phyloP scores from a whole-genome alignment of 139 green algal species.

The Edaphochlamys debaryana region DNA sequence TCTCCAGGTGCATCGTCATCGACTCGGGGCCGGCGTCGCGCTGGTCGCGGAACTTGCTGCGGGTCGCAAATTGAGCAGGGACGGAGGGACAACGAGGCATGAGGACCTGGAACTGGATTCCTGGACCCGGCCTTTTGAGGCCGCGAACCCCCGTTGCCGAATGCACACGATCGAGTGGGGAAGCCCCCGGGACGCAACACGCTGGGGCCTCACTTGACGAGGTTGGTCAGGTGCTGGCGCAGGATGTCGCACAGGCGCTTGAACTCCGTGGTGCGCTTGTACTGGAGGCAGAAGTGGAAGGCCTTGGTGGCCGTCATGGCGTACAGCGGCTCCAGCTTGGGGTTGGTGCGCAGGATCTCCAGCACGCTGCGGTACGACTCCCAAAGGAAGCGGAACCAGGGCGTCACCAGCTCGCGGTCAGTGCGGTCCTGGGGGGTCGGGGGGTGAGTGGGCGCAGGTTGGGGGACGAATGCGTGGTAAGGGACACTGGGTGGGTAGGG shows the following conservation, averaged over 20 bases:
- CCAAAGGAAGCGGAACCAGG: constrained; percentile 99
- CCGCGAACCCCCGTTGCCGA: too few relatives aligned
- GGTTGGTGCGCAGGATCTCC: constrained; percentile 98
- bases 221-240: constrained; percentile 95
- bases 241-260: constrained; percentile 98
- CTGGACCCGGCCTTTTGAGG: too few relatives aligned
- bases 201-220: constrained; percentile 82
- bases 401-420: constrained; percentile 96
- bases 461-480: background rate
- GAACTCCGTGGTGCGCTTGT: constrained; percentile 98
- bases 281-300: constrained; percentile 94
- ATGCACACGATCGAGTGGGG: too few relatives aligned
- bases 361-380: constrained; percentile 96
- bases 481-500: too few relatives aligned
- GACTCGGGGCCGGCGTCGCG: constrained; percentile 93
- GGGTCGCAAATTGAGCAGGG: too few relatives aligned
- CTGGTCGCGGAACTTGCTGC: constrained; percentile 79
- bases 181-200: too few relatives aligned
- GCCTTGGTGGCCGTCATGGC: constrained; percentile 84
- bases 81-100: too few relatives aligned
- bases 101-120: too few relatives aligned
- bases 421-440: constrained; percentile 80
- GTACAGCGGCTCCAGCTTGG: constrained; percentile 96
- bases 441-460: background rate
- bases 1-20: constrained; percentile 95